Evolutionary conservation across 768 basidiomycete species (phyloP), one percentile per base, ranked within the genome.

Genomic region (Hygrophorus russula): DNA sequence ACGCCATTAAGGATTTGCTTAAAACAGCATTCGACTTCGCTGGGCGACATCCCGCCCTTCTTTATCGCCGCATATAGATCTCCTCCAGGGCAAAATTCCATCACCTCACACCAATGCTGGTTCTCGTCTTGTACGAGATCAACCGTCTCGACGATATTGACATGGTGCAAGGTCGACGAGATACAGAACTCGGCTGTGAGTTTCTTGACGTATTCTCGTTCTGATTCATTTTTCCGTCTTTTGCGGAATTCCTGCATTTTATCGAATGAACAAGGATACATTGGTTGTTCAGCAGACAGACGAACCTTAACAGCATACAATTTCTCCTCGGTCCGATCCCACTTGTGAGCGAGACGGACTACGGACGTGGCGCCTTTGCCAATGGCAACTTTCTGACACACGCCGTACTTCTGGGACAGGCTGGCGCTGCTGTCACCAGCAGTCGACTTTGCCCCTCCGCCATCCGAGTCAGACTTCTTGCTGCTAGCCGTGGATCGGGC

Each of bases 131-230:
- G 96, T n/a, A 99, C 86, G 46, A 99, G 80, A 61, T 99, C 94
- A 46, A 99, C 94, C 5, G 94, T 99, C 68, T 98, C 93, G 57
- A 98, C 93, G 54, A 98, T 77, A 60, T 98, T 98, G 56, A 79
- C 68, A 58, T 94, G 92, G 58, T 90, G 89, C 20, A 98, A 64
- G 1, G 93, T 96, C 30, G 93, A 96, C 35, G 90, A 93, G 49
- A 98, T 98, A 64, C 93, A 98, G 65, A 97, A 98, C 60, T 98
- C 94, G 18, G 94, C 91, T 5, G 94, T 99, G 53, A 99, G 83
- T 64, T 99, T 99, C 79, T 99, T 99, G 67, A 99, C 82, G 56
- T 99, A 99, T 68, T 99, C 94, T 62, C 96, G 96, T 65, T 99
- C 94, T 4, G 92, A 80, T 68, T 99, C 94, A 56, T 94, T 96